Conservation (phyloP, 139 green algal genomes). For the Auxenochlorella pyrenoidosa region DNA sequence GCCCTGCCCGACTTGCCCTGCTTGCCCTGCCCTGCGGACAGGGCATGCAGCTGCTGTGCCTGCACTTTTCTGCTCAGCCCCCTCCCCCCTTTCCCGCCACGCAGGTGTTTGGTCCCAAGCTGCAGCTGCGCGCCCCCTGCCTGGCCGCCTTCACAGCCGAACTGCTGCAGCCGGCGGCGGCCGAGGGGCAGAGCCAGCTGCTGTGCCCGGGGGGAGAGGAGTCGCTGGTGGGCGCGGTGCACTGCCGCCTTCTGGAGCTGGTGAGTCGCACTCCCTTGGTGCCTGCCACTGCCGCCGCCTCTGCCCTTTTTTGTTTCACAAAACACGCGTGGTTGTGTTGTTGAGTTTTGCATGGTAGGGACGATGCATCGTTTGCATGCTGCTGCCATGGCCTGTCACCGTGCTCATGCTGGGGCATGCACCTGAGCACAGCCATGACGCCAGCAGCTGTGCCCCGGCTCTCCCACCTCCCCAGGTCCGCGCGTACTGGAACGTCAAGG, state of each 20-base stretch:
- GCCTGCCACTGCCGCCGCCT: too few relatives aligned
- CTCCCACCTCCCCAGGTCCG: slow-evolving; percentile 35
- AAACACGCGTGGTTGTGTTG: too few relatives aligned
- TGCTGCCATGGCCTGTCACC: too few relatives aligned
- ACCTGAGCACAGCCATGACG: too few relatives aligned
- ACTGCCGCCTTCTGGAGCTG: slow-evolving; percentile 50
- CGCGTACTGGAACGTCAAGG: slow-evolving; percentile 44
- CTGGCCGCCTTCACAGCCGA: slow-evolving; percentile 37
- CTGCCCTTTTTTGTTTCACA: too few relatives aligned
- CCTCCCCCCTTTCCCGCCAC: background rate
- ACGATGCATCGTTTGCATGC: too few relatives aligned
- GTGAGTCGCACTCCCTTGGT: slow-evolving; percentile 18
- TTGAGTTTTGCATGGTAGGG: too few relatives aligned
- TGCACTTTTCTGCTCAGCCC: too few relatives aligned
- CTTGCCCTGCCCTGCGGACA: too few relatives aligned
- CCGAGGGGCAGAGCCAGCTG: background rate
- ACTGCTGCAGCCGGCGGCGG: slow-evolving; percentile 39
- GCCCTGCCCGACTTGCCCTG: too few relatives aligned
- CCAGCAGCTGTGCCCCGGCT: too few relatives aligned
- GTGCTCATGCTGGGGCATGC: background rate
- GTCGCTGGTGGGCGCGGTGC: slow-evolving; percentile 40
- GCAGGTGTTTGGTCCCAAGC: slow-evolving; percentile 22
- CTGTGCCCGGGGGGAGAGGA: slow-evolving; percentile 12
- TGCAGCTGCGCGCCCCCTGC: slow-evolving; percentile 16
- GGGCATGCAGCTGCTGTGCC: background rate